These are phyloP conservation scores for Colletotrichum tropicale DNA, from an alignment of 2,329 filamentous ascomycete species.

Conservation along the genomic window DNA sequence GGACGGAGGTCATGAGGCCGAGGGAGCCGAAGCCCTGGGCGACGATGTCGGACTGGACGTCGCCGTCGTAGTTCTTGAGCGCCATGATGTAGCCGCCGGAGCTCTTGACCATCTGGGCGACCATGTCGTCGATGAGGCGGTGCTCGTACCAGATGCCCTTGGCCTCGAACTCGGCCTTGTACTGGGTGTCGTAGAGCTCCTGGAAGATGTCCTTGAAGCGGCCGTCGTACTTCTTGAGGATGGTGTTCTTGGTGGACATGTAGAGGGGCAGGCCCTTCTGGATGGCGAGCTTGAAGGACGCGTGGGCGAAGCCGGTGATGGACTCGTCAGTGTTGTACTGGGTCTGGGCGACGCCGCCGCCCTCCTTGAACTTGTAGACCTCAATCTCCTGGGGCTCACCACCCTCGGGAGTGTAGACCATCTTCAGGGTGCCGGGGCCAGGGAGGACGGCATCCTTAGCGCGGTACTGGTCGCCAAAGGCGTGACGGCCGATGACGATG, in stretches of 20 bases:
- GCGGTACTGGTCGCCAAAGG: conserved; percentile 98
- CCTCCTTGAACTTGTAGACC: conserved; percentile 87
- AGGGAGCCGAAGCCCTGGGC: conserved; percentile 98
- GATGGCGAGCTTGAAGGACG: conserved; percentile 94
- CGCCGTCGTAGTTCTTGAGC: conserved; percentile 99
- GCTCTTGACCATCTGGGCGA: conserved; percentile 99
- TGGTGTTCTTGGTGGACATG: conserved; percentile 99
- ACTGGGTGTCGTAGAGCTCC: conserved; percentile 87
- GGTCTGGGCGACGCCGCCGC: conserved; percentile 85
- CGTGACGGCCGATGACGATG: conserved; percentile 98
- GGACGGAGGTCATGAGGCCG: conserved; percentile 96
- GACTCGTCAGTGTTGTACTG: conserved; percentile 99
- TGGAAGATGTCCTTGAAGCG: conserved; percentile 99
- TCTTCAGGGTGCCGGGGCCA: conserved; percentile 85
- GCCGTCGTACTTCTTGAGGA: conserved; percentile 98
- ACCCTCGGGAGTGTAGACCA: conserved; percentile 90
- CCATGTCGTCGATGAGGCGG: conserved; percentile 99
- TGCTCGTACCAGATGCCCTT: conserved; percentile 99
- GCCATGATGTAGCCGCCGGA: conserved; percentile 96
- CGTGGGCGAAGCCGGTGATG: conserved; percentile 93
- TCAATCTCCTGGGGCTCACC: conserved; percentile 84
- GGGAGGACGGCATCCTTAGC: conserved; percentile 89
- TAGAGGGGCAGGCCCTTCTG: conserved; percentile 90
- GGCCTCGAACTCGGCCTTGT: conserved; percentile 87
- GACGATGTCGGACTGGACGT: conserved; percentile 98